Evolutionary conservation across 306 rosid species (phyloP), one percentile per base, ranked within the genome.

Genomic region (Echinosophora koreensis): DNA sequence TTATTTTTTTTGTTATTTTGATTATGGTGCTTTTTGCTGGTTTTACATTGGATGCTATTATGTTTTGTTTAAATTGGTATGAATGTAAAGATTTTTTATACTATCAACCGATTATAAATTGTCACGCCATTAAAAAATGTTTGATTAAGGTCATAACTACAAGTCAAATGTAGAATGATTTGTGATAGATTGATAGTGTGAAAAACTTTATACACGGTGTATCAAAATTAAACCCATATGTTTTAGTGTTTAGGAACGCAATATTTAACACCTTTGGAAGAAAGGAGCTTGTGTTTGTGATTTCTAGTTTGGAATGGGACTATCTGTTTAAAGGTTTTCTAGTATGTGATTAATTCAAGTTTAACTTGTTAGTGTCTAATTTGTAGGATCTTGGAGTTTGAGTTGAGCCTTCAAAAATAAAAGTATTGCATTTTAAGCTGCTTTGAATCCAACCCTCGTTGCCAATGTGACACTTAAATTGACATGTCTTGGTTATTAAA

Each of bases 281-380:
- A 32, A 13, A 37, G 9, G 49, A 56, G 27, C 4, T 30, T 55
- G 11, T 22, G 51, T 58, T 28, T 37, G 22, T 37, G 57, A 35
- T 5, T 41, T 61, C 8, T 78, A 8, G 55, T 34, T 68, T n/a
- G 69, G 34, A 47, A 35, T 44, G 64, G 16, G 55, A 14, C 30
- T 15, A 2, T 66, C 57, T 55, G 8, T 22, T 32, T 8, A 6
- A 6, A n/a, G 22, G 54, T 44, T 67, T 50, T 60, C 32, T 28
- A 13, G 51, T 34, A 37, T 66, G 66, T 67, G 76, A 39, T 47
- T 55, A 5, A 0, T 42, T 16, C 16, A 2, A n/a, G 57, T 54
- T 39, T 55, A 54, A 41, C 34, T 63, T 66, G 39, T 65, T 77
- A 55, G 57, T 30, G 11, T 76, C n/a, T 39, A 37, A 41, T 39